A percentile compares a stretch with the other conserved stretches of the same genome.
Conservation (phyloP, 176 grass and related monocot genomes). For the maize (Zea mays) region Zm-B73-REFERENCE-NAM-5.0 NC_050096.1:98233501-98234000, state of each 20-base stretch:
- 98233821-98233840: constrained; percentile 95
- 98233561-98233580: constrained; percentile 69
- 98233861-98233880: constrained; percentile 61
- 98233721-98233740: neutral
- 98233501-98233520: constrained; percentile 70
- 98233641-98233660: constrained; percentile 66
- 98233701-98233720: neutral
- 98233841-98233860: constrained; percentile 84
- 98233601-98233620: constrained; percentile 74
- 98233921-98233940: constrained; percentile 84
- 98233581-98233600: constrained; percentile 76
- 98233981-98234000: neutral
- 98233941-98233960: constrained; percentile 91
- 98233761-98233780: neutral
- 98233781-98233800: neutral
- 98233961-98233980: constrained; percentile 10
- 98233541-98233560: constrained; percentile 46
- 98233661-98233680: constrained; percentile 73
- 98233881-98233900: constrained; percentile 89
- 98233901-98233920: constrained; percentile 84
- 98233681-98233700: constrained; percentile 1
- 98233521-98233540: constrained; percentile 56
- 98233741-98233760: neutral
- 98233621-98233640: constrained; percentile 75
- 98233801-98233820: constrained; percentile 56